Conservation (phyloP, 2,329 filamentous ascomycete genomes). For the Dactylellina leptospora region DNA sequence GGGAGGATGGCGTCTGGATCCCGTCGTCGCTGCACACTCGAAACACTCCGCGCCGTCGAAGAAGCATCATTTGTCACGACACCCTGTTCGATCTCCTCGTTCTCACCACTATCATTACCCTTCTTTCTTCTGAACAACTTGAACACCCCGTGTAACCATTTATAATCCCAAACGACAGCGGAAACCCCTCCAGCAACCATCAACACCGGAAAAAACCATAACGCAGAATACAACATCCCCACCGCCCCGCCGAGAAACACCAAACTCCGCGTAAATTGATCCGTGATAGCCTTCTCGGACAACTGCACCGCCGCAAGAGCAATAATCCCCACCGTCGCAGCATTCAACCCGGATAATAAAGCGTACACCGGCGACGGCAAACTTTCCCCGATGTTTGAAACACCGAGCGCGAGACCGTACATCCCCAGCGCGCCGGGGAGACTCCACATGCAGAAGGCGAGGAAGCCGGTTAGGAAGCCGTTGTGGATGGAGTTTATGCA, state of each 20-base stretch:
- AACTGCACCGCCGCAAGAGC: slow-evolving; percentile 75
- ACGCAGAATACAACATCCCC: slow-evolving; percentile 73
- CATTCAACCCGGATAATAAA: slow-evolving; percentile 75
- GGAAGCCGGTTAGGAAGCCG: slow-evolving; percentile 68
- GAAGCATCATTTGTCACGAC: not conserved
- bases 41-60: not conserved
- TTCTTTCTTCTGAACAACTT: slow-evolving; percentile 55
- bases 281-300: slow-evolving; percentile 73
- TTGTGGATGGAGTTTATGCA: slow-evolving; percentile 72
- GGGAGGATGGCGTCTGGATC: slow-evolving; percentile 65
- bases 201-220: slow-evolving; percentile 78
- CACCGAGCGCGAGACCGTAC: slow-evolving; percentile 73
- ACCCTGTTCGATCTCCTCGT: not conserved
- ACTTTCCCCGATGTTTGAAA: slow-evolving; percentile 68
- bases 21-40: slow-evolving; percentile 62
- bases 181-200: slow-evolving; percentile 67
- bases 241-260: slow-evolving; percentile 72
- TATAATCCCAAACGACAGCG: slow-evolving; percentile 68
- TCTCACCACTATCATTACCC: slow-evolving; percentile 25
- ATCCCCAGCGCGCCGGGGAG: slow-evolving; percentile 76
- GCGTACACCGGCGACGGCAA: slow-evolving; percentile 73
- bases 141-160: slow-evolving; percentile 63
- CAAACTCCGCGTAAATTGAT: slow-evolving; percentile 70
- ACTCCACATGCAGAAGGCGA: slow-evolving; percentile 73
- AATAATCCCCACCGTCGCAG: slow-evolving; percentile 76